Base-by-base conservation (phyloP, 805 yeast species). In the Pichia occidentalis region DNA sequence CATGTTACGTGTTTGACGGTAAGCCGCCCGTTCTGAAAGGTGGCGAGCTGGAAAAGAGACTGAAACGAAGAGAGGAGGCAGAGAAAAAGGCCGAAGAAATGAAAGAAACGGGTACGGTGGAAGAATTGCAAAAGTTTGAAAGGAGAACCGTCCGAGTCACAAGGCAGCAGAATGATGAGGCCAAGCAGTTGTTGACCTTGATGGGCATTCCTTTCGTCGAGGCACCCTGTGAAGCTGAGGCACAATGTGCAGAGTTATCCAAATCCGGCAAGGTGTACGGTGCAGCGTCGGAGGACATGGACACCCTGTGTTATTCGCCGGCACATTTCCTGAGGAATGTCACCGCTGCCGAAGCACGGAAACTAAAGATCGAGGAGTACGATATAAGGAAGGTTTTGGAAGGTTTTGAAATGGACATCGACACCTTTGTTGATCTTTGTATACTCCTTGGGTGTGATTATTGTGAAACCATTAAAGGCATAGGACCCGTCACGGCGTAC, bases 281-380 rank as follows among this genome's bases (percentile, higher is more conserved):
- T 7, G 95, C 97, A 3, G 98, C 97, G 1, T 83, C 95, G 5
- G 98, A 92, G 59, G 98, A 92, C 75, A 92, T 92, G 98, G 98
- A 92, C 62, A 92, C 98, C 1, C 60, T 92, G 39, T 92, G 97
- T 54, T 92, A 90, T 56, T 80, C 77, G 40, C 85, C 97, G 2
- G 92, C 95, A 5, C 77, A 64, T 43, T 63, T 92, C 37, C 67
- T 92, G 44, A 73, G 98, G 48, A 95, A 92, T 57, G 70, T 92
- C 59, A 92, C 97, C 0, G 92, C 88, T 48, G 78, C 97, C 1
- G 98, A 92, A 56, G 90, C 95, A 21, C 73, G 95, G 51, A 92
- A 92, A 59, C 75, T 85, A 59, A 97, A 97, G 11, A 81, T 92
- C 34, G 85, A 85, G 46, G 96, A 92, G 56, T 78, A 85, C 37